These are phyloP conservation scores for Syzygium aqueum DNA, from an alignment of 345 rosid species.

Conservation along the genomic window DNA sequence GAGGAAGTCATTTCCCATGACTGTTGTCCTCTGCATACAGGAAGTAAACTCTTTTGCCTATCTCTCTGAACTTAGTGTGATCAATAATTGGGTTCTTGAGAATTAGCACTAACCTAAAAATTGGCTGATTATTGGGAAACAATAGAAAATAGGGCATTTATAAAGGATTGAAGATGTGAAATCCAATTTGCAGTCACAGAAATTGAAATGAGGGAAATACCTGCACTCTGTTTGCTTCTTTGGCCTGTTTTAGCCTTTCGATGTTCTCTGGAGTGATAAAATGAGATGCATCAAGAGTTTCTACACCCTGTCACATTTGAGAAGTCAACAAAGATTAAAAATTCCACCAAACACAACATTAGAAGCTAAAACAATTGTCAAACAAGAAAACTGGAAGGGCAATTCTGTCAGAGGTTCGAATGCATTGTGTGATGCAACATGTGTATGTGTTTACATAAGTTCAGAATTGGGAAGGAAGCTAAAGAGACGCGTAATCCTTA, in stretches of 20 bases:
- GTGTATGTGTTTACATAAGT: background rate
- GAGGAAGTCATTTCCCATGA: background rate
- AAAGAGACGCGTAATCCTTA: background rate
- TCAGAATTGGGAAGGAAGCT: background rate
- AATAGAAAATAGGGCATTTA: background rate
- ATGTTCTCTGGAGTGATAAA: conserved; percentile 74
- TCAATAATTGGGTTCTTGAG: background rate
- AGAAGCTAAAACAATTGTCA: background rate
- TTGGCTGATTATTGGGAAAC: background rate
- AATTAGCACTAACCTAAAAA: background rate
- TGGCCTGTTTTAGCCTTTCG: conserved; percentile 74
- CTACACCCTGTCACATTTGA: conserved; percentile 50
- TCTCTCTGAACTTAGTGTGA: background rate
- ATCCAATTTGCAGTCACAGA: background rate
- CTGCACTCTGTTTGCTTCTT: conserved; percentile 45
- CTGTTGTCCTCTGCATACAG: background rate
- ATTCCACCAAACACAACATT: background rate
- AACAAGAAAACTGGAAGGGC: background rate
- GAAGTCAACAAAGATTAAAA: background rate
- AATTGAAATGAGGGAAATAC: background rate
- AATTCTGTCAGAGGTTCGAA: background rate
- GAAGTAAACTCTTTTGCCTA: background rate
- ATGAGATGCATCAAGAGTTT: conserved; percentile 53
- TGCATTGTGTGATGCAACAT: background rate
- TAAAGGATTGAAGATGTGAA: background rate